Evolutionary conservation across 768 basidiomycete species (phyloP), one percentile per base, ranked within the genome.

Genomic region (Phaeolepiota aurea): DNA sequence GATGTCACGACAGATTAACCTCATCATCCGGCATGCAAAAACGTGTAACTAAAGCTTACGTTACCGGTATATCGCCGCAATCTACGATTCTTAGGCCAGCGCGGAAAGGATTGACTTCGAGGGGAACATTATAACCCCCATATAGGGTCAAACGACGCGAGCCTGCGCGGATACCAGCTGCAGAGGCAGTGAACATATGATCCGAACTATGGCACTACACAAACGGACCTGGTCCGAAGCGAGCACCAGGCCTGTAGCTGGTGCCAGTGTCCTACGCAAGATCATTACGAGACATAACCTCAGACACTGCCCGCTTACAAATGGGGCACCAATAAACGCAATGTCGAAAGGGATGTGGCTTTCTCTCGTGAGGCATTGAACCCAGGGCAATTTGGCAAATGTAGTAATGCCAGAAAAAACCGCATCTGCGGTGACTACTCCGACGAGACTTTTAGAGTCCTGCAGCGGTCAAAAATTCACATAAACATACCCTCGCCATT

Each of bases 371-470:
- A 91, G 74, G 56, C 89, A 91, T 48, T 80, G 75, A 1, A 79
- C 71, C 76, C 84, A 89, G 19, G 87, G 87, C n/a, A 93, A 70
- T 57, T 74, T 89, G 13, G 90, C 89, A 55, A 91, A 93, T 2
- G 87, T 87, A 1, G 79, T 77, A 22, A 89, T 82, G 5, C 89
- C 89, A 34, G 83, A 79, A 60, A 90, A 92, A 23, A 83, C 63
- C 13, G 87, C 77, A 54, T 91, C 81, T 2, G 80, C 81, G 31
- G 82, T 85, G 20, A 83, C 82, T 83, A 37, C 34, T 7, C n/a
- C n/a, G 35, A 30, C 13, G n/a, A n/a, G 45, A 38, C 15, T 12
- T 21, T 16, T 20, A 32, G 32, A 22, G 23, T 37, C 22, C 20
- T 32, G 21, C 19, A 1, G 4, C 3, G 2, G 30, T 41, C 16